phyloP scores from a whole-genome alignment of 2,329 filamentous ascomycete species.

The Blastomyces gilchristii region DNA sequence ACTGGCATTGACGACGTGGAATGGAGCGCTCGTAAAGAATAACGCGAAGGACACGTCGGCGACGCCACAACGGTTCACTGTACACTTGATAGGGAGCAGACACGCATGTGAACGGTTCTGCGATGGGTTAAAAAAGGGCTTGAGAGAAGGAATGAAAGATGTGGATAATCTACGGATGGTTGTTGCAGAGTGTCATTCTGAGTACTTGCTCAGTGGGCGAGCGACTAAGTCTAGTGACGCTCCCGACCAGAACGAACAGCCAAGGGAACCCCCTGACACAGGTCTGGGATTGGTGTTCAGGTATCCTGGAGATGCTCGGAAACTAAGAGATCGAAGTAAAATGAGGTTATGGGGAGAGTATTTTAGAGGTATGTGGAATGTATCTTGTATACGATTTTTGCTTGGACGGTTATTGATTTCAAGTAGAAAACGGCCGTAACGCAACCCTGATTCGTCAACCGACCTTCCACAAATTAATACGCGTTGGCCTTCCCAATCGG shows the following conservation, averaged over 20 bases:
- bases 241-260: constrained; percentile 41
- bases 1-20: constrained; percentile 91
- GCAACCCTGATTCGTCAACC: constrained; percentile 86
- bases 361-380: constrained; percentile 45
- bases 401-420: constrained; percentile 13
- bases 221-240: constrained; percentile 33
- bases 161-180: constrained; percentile 76
- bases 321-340: constrained; percentile 88
- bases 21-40: constrained; percentile 51
- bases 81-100: constrained; percentile 81
- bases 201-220: constrained; percentile 53
- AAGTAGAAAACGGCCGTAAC: constrained; percentile 77
- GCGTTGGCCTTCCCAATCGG: constrained; percentile 87
- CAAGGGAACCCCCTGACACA: constrained; percentile 65
- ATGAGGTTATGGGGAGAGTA: constrained; percentile 98
- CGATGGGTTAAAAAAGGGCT: constrained; percentile 82
- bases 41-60: constrained; percentile 32
- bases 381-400: not conserved
- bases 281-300: constrained; percentile 85
- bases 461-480: constrained; percentile 94
- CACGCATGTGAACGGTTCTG: constrained; percentile 91
- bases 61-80: constrained; percentile 74
- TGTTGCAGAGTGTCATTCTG: constrained; percentile 78
- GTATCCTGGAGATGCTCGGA: constrained; percentile 90
- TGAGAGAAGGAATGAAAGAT: constrained; percentile 77